Evolutionary conservation across 495 filamentous ascomycete genomes (phyloP), one percentile per base, ranked within the genome.

Genomic region (Xylaria nigripes): DNA sequence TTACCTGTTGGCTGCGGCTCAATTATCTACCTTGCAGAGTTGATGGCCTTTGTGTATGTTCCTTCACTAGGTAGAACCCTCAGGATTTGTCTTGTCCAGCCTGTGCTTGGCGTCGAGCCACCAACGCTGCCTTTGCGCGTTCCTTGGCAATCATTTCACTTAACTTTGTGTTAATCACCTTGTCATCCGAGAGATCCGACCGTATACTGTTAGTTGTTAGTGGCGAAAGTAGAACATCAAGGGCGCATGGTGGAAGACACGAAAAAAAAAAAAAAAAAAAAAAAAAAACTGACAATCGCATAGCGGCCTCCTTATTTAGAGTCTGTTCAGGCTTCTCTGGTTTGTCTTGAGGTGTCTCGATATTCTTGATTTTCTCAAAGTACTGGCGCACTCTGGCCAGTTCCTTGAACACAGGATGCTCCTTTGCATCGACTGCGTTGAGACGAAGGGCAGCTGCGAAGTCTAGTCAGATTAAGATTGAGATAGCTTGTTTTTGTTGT

Each of bases 321-420:
- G 68, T 80, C 62, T 81, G 70, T 21, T 78, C 76, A 29, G 76
- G 74, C 54, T 80, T 76, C 48, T 76, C 32, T 2, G 32, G 32
- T 12, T 36, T 40, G 15, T 16, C 36, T 3, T 40, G 36, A 74
- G 42, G 76, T 74, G 59, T 70, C 56, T 83, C 78, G 8, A 72
- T 67, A 13, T 70, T 69, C 65, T 94, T 86, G 61, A 96, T 90
- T 73, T 97, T 98, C n/a, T 82, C 81, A 63, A 94, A 90, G 69
- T 96, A 96, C 66, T 90, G 85, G 65, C 81, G 88, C 48, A 96
- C 85, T 45, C 93, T 81, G 4, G 80, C 82, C 50, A 98, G 76
- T 73, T 98, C 93, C 44, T 73, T 74, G 70, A 87, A 92, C 50
- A 97, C 80, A 22, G 90, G 80, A 63, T 97, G 94, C 48, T 87